Base-by-base conservation (phyloP, 192 early-diverging fungal genomes). In the Coemansia sp. region DNA sequence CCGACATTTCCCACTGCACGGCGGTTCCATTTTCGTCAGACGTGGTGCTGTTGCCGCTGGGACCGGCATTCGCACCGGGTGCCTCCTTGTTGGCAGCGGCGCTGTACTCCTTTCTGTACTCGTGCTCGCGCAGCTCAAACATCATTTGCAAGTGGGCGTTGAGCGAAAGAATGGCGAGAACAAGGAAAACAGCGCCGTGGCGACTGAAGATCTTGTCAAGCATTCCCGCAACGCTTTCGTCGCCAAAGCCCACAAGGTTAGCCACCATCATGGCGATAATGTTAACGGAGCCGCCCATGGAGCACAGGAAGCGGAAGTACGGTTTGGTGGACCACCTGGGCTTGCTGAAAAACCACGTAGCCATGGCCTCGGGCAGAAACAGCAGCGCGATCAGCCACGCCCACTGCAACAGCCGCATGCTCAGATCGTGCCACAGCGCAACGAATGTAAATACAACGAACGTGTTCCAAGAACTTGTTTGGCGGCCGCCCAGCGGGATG, bases 341-440 rank as follows among this genome's bases (percentile, higher is more conserved):
- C 5, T 69, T 70, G 46, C 57, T 59, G 13, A 82, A 79, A 35
- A 79, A 42, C 71, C 74, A 82, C 33, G 74, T 84, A 7, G 87
- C 85, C 34, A 94, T 63, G 7, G 85, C 82, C 79, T 98, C 95
- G 5, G 96, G 96, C 53, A 95, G 52, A 29, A 99, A 87, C 69
- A 96, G 88, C 17, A 94, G 52, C 8, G 86, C 87, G 53, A 95
- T 92, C 3, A 98, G 74, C 93, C 92, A 96, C 14, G 90, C 93
- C 94, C 93, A 99, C 33, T 91, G 90, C 65, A 97, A 65, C 23
- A 98, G 67, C 19, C 85, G 83, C 68, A 95, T 65, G 23, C 89
- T 84, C 45, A 97, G 90, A 65, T 99, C 97, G 77, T 99, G 97
- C 97, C 97, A 99, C 14, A 98, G 60, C 8, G 95, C 97, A 9